phyloP scores from a whole-genome alignment of 768 basidiomycete species.

The Hirschioporus abietinus region DNA sequence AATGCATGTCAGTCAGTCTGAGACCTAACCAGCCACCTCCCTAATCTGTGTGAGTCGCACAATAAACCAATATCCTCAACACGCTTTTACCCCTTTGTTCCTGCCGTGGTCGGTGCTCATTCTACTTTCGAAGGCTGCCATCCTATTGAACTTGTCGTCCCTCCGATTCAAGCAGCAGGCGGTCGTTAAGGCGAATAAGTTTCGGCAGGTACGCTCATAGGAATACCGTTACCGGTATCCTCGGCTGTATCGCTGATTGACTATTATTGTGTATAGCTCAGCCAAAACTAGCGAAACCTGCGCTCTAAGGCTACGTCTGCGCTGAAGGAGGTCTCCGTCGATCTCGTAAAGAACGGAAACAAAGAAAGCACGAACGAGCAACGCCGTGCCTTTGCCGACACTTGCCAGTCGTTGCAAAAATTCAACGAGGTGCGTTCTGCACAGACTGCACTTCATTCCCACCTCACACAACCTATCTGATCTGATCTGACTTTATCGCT shows the following conservation, averaged over 20 bases:
- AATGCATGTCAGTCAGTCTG: too few relatives aligned
- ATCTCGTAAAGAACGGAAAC: slow-evolving; percentile 47
- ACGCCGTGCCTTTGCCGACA: slow-evolving; percentile 47
- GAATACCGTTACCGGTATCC: slow-evolving; percentile 6
- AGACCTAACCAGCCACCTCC: too few relatives aligned
- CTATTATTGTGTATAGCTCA: slow-evolving; percentile 45
- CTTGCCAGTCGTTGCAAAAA: slow-evolving; percentile 38
- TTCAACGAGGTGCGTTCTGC: slow-evolving; percentile 30
- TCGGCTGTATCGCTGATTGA: slow-evolving; percentile 8
- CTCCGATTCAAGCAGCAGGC: slow-evolving; percentile 67
- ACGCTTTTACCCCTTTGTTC: too few relatives aligned
- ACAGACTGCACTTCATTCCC: background rate
- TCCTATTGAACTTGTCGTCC: slow-evolving; percentile 65
- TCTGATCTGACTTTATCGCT: background rate
- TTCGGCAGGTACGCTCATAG: slow-evolving; percentile 49
- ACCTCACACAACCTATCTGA: background rate
- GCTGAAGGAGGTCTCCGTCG: slow-evolving; percentile 53
- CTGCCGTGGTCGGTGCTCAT: too few relatives aligned
- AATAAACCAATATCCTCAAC: too few relatives aligned
- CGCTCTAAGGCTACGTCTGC: slow-evolving; percentile 45
- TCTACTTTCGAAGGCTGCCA: slow-evolving; percentile 53
- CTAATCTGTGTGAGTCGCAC: too few relatives aligned
- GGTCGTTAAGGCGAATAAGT: slow-evolving; percentile 67
- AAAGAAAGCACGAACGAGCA: slow-evolving; percentile 45
- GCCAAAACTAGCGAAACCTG: slow-evolving; percentile 57